These are phyloP conservation scores for Teratosphaeria gauchensis DNA, from an alignment of 2,329 filamentous ascomycete species.

Conservation along the genomic window DNA sequence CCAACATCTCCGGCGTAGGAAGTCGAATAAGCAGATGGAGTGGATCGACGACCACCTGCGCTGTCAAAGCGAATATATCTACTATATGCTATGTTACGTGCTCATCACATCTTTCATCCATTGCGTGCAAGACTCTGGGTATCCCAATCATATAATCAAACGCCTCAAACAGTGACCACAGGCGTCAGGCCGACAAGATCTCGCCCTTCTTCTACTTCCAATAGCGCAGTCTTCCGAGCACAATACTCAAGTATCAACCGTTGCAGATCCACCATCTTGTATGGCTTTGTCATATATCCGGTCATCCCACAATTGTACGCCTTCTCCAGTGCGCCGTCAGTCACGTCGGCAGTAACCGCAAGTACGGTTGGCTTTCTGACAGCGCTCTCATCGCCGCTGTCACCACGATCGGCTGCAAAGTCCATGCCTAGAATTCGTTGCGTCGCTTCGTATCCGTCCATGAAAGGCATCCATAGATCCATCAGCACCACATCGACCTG, in stretches of 20 bases:
- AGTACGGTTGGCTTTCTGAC: slow-evolving; percentile 37
- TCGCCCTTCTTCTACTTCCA: not conserved
- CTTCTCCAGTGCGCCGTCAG: slow-evolving; percentile 51
- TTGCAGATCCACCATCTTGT: slow-evolving; percentile 53
- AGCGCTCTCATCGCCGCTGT: not conserved
- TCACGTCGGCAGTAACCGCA: slow-evolving; percentile 59
- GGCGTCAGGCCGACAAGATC: not conserved
- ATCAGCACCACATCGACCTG: slow-evolving; percentile 57
- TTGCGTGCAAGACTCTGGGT: not conserved
- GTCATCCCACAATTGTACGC: slow-evolving; percentile 56
- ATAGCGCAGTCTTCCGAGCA: slow-evolving; percentile 6
- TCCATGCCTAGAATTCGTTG: slow-evolving; percentile 49
- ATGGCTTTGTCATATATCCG: slow-evolving; percentile 60
- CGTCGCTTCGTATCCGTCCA: slow-evolving; percentile 63
- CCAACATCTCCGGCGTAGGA: too few relatives aligned
- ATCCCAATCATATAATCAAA: not conserved
- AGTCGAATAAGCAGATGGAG: too few relatives aligned
- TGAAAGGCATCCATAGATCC: slow-evolving; percentile 69
- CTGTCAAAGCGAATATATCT: not conserved
- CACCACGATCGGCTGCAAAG: slow-evolving; percentile 5
- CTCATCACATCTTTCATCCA: not conserved
- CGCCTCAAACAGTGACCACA: not conserved
- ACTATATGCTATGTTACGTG: not conserved
- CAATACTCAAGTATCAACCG: slow-evolving; percentile 45
- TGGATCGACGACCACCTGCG: not conserved